These are phyloP conservation scores for Nakazawaea pomicola DNA, from an alignment of 805 yeast genomes.

Conservation along the genomic window DNA sequence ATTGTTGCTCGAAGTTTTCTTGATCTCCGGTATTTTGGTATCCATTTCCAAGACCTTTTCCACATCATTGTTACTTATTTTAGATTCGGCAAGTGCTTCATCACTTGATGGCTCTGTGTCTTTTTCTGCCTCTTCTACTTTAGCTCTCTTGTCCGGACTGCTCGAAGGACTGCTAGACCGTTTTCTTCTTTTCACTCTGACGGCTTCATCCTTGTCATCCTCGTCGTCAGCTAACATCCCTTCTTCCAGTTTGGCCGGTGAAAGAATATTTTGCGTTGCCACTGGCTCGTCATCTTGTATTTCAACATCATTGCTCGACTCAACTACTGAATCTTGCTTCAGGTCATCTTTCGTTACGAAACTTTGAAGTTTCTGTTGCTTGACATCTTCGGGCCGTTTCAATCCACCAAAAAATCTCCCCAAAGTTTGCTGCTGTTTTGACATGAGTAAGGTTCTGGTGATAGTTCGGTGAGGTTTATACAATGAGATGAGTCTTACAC, in stretches of 20 bases:
- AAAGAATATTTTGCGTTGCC: too few species aligned
- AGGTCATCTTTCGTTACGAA: neutral
- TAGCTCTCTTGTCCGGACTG: neutral
- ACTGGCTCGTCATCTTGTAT: neutral
- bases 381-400: conserved; percentile 11
- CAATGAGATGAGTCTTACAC: neutral
- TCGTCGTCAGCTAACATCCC: neutral
- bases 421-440: conserved; percentile 13
- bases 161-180: neutral
- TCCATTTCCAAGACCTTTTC: neutral
- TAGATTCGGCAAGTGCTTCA: neutral
- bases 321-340: neutral
- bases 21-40: conserved; percentile 3
- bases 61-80: neutral
- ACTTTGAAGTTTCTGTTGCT: conserved; percentile 9
- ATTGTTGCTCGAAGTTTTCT: conserved; percentile 12
- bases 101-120: conserved; percentile 8
- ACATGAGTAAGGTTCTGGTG: neutral
- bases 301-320: neutral
- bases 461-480: too few species aligned
- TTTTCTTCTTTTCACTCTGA: neutral
- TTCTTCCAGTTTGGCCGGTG: too few species aligned
- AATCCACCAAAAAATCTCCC: conserved; percentile 12
- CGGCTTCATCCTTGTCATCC: neutral
- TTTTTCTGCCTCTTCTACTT: neutral